A percentile compares a stretch with the other conserved stretches of the same genome.
phyloP scores from a whole-genome alignment of 352 stramenopile genomes.

The Phytophthora lateralis region DNA sequence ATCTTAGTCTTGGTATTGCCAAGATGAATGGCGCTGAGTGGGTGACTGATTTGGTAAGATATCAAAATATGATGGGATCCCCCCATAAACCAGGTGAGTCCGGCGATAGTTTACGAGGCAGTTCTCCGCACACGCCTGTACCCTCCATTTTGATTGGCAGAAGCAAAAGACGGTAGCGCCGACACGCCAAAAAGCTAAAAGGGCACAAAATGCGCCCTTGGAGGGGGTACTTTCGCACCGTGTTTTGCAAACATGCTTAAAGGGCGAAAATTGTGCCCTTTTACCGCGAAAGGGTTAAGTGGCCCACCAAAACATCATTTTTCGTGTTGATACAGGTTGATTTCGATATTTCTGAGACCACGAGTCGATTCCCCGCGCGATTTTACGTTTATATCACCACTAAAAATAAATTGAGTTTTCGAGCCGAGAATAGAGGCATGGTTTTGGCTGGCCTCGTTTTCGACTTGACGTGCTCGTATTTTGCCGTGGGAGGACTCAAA shows the following conservation, averaged over 20 bases:
- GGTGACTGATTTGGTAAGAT: neutral
- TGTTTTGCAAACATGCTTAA: neutral
- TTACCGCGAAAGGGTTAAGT: neutral
- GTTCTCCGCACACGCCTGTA: neutral
- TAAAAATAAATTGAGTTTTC: neutral
- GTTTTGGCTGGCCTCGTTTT: too few relatives aligned
- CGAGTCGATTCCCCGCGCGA: too few relatives aligned
- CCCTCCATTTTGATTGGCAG: neutral
- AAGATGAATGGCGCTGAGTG: neutral
- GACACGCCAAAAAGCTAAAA: neutral
- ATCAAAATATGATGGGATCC: neutral
- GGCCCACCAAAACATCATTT: neutral
- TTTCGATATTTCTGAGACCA: too few relatives aligned
- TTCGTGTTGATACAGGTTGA: too few relatives aligned
- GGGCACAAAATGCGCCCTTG: neutral
- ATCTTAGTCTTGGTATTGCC: slow-evolving; percentile 3
- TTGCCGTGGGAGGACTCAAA: too few relatives aligned
- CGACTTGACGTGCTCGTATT: too few relatives aligned
- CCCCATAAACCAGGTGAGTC: neutral
- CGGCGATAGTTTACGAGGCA: neutral
- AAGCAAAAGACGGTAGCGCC: neutral
- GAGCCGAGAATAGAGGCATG: too few relatives aligned
- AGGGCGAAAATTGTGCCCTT: neutral
- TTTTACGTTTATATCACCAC: too few relatives aligned
- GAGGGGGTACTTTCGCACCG: neutral